phyloP scores from a whole-genome alignment of 1,284 basidiomycete genomes.

The Rhodofomes roseus region DNA sequence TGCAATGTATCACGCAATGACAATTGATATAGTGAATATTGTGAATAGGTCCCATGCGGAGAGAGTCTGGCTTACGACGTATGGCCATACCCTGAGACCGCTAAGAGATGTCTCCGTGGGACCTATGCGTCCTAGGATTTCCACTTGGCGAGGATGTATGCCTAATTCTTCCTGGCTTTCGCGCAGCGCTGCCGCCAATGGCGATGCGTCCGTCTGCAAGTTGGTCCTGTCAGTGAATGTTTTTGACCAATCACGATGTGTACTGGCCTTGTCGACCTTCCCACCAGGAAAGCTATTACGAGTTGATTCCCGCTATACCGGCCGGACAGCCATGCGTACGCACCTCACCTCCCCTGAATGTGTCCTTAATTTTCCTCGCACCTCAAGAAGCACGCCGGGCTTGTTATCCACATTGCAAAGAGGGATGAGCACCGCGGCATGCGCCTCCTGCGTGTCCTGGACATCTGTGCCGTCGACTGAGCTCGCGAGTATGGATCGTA shows the following conservation, averaged over 20 bases:
- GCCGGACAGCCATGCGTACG: conserved; percentile 15
- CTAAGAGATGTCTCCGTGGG: conserved; percentile 57
- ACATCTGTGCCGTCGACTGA: conserved; percentile 14
- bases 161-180: conserved; percentile 77
- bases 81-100: conserved; percentile 69
- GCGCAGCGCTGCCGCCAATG: conserved; percentile 57
- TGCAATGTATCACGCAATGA: conserved; percentile 23
- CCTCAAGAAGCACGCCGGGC: conserved; percentile 68
- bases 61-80: conserved; percentile 52
- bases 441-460: conserved; percentile 22
- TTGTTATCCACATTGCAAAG: conserved; percentile 65
- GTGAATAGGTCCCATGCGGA: not conserved
- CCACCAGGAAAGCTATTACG: conserved; percentile 76
- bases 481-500: conserved; percentile 37
- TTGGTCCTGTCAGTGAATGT: not conserved
- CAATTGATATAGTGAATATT: not conserved
- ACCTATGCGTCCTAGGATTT: conserved; percentile 62
- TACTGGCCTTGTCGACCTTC: conserved; percentile 54
- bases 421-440: conserved; percentile 72
- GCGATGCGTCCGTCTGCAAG: conserved; percentile 51
- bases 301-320: not conserved
- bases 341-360: conserved; percentile 84
- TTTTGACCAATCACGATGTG: not conserved
- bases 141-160: conserved; percentile 50
- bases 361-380: conserved; percentile 63